These are phyloP conservation scores for Ophiostoma sp. DNA, from an alignment of 2,329 filamentous ascomycete species.

Conservation along the genomic window DNA sequence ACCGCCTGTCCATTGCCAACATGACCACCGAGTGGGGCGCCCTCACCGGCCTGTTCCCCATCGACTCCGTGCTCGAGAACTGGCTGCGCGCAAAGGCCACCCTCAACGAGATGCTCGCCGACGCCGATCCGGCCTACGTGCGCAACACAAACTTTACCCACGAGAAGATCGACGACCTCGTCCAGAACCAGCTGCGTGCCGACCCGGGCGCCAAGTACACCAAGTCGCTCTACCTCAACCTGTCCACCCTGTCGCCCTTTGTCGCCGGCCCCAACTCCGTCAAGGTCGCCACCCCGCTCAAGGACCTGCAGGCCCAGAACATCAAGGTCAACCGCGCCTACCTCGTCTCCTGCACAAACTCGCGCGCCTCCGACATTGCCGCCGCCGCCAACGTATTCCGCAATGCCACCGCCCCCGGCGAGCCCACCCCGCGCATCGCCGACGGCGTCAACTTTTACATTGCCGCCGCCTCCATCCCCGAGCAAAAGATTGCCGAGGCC, in stretches of 20 bases:
- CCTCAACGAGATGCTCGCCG: conserved; percentile 54
- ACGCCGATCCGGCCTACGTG: conserved; percentile 33
- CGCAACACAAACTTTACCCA: conserved; percentile 62
- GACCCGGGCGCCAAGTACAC: conserved; percentile 76
- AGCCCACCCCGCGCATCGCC: conserved; percentile 66
- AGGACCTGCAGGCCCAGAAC: conserved; percentile 64
- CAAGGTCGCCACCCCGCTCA: conserved; percentile 75
- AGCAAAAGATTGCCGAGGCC: conserved; percentile 73
- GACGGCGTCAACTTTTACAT: conserved; percentile 81
- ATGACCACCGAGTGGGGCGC: conserved; percentile 78
- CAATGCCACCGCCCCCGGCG: conserved; percentile 62
- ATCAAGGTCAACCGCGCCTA: conserved; percentile 83
- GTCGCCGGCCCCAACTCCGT: conserved; percentile 87
- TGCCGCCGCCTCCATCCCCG: conserved; percentile 72
- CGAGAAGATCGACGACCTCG: conserved; percentile 64
- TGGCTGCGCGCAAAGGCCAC: conserved; percentile 79
- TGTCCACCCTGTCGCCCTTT: conserved; percentile 77
- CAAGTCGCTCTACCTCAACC: conserved; percentile 77
- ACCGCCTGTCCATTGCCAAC: conserved; percentile 64
- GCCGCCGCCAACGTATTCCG: conserved; percentile 81
- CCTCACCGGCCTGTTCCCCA: conserved; percentile 66
- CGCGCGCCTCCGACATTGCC: conserved; percentile 70
- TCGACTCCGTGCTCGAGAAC: conserved; percentile 63
- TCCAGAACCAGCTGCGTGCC: conserved; percentile 60
- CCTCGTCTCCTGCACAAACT: conserved; percentile 86